A percentile compares a stretch with the other conserved stretches of the same genome.
phyloP scores from a whole-genome alignment of 2,329 filamentous ascomycete genomes.

The Botrytis paeoniae region DNA sequence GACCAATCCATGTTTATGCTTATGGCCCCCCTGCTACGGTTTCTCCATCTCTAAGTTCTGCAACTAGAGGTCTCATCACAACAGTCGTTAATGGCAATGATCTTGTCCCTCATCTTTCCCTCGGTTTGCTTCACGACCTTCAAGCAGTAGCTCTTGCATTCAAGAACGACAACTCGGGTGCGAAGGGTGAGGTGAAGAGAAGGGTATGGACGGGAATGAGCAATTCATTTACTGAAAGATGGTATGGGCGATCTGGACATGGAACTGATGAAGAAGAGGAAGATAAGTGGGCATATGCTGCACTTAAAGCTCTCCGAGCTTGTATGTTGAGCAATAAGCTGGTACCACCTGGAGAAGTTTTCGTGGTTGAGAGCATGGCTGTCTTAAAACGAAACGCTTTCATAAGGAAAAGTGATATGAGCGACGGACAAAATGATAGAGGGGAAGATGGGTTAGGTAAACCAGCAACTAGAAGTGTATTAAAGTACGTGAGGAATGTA shows the following conservation, averaged over 20 bases:
- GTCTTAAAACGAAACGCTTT: conserved; percentile 68
- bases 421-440: neutral
- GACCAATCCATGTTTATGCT: conserved; percentile 75
- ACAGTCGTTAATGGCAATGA: conserved; percentile 72
- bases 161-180: conserved; percentile 66
- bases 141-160: conserved; percentile 70
- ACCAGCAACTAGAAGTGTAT: conserved; percentile 64
- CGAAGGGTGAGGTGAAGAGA: conserved; percentile 63
- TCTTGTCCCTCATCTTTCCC: conserved; percentile 68
- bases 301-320: conserved; percentile 62
- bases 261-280: conserved; percentile 47
- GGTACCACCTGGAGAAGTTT: conserved; percentile 73
- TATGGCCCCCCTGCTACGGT: conserved; percentile 74
- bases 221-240: conserved; percentile 58
- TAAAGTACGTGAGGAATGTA: conserved; percentile 70
- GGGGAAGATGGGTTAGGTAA: conserved; percentile 47
- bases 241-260: conserved; percentile 51
- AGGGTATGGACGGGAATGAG: conserved; percentile 65
- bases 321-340: conserved; percentile 69
- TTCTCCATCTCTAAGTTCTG: conserved; percentile 65
- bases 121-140: conserved; percentile 72
- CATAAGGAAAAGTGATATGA: conserved; percentile 32
- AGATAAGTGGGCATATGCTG: conserved; percentile 65
- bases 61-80: conserved; percentile 71
- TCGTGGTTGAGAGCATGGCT: conserved; percentile 64